Conservation (phyloP, 257 asterid genomes). For the Forsythia viridissima region DNA sequence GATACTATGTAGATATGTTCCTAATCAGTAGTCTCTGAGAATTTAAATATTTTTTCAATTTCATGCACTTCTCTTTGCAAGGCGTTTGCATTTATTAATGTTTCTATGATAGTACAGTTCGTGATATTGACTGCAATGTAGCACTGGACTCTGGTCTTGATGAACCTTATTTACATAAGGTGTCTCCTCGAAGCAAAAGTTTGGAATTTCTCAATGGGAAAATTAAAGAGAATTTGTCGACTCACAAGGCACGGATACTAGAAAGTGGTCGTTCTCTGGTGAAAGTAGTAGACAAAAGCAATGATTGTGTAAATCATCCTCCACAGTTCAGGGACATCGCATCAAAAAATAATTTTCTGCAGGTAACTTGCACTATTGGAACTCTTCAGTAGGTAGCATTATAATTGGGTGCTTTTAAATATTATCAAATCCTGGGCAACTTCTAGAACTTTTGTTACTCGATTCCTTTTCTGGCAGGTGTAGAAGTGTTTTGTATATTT, state of each 20-base stretch:
- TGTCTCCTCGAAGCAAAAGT: constrained; percentile 17
- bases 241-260: constrained; percentile 21
- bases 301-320: constrained; percentile 26
- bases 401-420: too few species aligned
- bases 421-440: too few species aligned
- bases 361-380: constrained; percentile 44
- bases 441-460: too few species aligned
- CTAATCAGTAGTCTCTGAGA: neutral
- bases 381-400: neutral
- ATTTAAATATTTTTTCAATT: neutral
- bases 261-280: constrained; percentile 28
- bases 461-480: too few species aligned
- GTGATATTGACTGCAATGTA: constrained; percentile 46
- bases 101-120: constrained; percentile 36
- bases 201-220: constrained; percentile 28
- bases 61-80: neutral
- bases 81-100: neutral
- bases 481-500: neutral
- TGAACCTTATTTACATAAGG: constrained; percentile 26
- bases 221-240: constrained; percentile 25
- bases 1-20: neutral
- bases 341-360: constrained; percentile 38
- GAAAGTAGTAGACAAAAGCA: constrained; percentile 35
- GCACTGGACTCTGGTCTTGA: constrained; percentile 37
- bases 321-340: constrained; percentile 20